These are phyloP conservation scores for Paracamarosporium sp. DNA, from an alignment of 2,329 filamentous ascomycete species.

Conservation along the genomic window DNA sequence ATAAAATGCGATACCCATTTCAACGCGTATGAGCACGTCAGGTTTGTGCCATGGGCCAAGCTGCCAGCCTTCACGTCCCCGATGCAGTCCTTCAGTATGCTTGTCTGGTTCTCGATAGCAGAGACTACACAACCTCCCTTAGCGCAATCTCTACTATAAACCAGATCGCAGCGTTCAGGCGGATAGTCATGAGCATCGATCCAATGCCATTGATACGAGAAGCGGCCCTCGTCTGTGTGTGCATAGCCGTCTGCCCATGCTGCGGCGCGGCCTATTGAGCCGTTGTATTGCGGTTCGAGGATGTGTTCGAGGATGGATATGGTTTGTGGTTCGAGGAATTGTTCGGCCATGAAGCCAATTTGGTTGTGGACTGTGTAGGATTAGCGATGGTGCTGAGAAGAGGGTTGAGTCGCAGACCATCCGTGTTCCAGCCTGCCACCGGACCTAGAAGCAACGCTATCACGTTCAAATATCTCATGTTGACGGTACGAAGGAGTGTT, in stretches of 20 bases:
- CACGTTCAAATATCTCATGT: conserved; percentile 3
- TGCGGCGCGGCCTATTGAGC: conserved; percentile 47
- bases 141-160: conserved; percentile 47
- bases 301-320: conserved; percentile 39
- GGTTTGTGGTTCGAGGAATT: conserved; percentile 42
- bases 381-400: conserved; percentile 10
- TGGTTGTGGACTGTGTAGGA: conserved; percentile 46
- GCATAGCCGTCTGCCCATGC: conserved; percentile 51
- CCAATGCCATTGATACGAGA: conserved; percentile 52
- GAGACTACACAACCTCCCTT: conserved; percentile 50
- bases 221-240: conserved; percentile 47
- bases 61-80: conserved; percentile 30
- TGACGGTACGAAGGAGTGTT: neutral
- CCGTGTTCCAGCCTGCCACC: conserved; percentile 38
- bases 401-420: conserved; percentile 27
- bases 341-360: conserved; percentile 49
- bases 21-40: conserved; percentile 49
- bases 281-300: conserved; percentile 49
- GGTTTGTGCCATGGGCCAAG: conserved; percentile 34
- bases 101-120: conserved; percentile 51
- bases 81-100: conserved; percentile 47
- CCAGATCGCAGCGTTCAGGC: conserved; percentile 40
- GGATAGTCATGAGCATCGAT: conserved; percentile 46
- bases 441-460: conserved; percentile 22
- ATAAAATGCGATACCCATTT: conserved; percentile 52